Evolutionary conservation across 1,284 basidiomycete genomes (phyloP).

Genomic region (Meira miltonrushii): DNA sequence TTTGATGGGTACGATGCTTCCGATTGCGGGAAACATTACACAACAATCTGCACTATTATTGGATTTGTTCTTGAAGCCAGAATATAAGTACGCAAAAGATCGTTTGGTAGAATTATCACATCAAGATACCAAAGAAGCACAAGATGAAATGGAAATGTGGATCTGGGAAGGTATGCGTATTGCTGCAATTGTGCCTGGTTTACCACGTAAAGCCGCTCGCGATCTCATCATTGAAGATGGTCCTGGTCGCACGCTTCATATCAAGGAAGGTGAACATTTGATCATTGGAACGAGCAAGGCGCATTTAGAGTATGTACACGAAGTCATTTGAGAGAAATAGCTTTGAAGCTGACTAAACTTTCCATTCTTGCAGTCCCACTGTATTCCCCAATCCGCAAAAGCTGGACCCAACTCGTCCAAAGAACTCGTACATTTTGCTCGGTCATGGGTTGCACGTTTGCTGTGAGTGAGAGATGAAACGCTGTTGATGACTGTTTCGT

Average conservation of each 20-base stretch:
- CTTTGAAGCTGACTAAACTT: no score
- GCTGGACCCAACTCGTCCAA: constrained; percentile 56
- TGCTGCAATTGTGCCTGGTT: constrained; percentile 18
- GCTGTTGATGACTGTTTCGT: constrained; percentile 57
- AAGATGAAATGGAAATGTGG: constrained; percentile 19
- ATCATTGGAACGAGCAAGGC: constrained; percentile 25
- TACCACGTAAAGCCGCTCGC: constrained; percentile 16
- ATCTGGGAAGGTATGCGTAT: constrained; percentile 24
- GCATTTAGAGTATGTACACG: constrained; percentile 29
- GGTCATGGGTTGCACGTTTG: constrained; percentile 61
- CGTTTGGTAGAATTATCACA: constrained; percentile 19
- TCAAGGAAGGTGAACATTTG: constrained; percentile 32
- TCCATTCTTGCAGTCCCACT: constrained; percentile 44
- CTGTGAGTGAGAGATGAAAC: constrained; percentile 13
- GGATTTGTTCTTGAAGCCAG: constrained; percentile 19
- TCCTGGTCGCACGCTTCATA: constrained; percentile 11
- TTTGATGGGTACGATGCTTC: constrained; percentile 17
- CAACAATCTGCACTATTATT: constrained; percentile 20
- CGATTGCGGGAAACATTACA: constrained; percentile 23
- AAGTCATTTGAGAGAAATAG: no score
- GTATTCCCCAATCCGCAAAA: constrained; percentile 58
- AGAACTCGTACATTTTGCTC: constrained; percentile 55
- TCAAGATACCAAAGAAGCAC: constrained; percentile 15
- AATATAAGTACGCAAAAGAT: constrained; percentile 16
- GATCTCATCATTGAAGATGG: constrained; percentile 16